A percentile compares a stretch with the other conserved stretches of the same genome.
phyloP scores from a whole-genome alignment of 2,329 filamentous ascomycete species.

The Cordyceps cateniannulata region DNA sequence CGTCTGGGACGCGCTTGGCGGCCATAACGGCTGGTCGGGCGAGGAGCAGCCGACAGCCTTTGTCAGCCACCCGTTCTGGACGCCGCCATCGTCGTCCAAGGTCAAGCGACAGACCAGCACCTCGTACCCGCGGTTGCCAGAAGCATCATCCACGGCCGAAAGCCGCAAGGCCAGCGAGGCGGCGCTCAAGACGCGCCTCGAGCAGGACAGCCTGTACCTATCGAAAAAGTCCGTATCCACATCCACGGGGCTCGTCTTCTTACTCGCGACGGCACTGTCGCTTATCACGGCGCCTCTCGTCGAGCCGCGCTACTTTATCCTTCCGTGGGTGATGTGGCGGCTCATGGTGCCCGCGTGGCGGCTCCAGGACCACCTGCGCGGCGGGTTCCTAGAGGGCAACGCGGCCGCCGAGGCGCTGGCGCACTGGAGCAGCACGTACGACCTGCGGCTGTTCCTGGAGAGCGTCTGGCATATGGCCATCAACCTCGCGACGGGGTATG shows the following conservation, averaged over 20 bases:
- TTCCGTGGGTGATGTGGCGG: slow-evolving; percentile 92
- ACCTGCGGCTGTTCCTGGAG: slow-evolving; percentile 51
- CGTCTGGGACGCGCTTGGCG: slow-evolving; percentile 57
- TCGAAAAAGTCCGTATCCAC: slow-evolving; percentile 31
- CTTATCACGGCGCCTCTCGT: slow-evolving; percentile 86
- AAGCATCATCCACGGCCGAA: neutral
- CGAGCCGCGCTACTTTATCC: slow-evolving; percentile 91
- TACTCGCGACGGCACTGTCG: slow-evolving; percentile 68
- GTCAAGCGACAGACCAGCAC: neutral
- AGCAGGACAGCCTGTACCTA: slow-evolving; percentile 21
- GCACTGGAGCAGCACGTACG: slow-evolving; percentile 21
- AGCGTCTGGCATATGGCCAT: slow-evolving; percentile 62
- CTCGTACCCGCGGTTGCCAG: slow-evolving; percentile 10
- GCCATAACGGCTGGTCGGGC: slow-evolving; percentile 23
- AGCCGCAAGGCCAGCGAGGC: neutral
- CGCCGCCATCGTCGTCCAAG: slow-evolving; percentile 1
- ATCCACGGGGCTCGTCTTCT: slow-evolving; percentile 49
- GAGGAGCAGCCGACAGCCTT: slow-evolving; percentile 16
- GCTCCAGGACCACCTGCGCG: neutral
- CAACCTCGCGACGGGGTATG: slow-evolving; percentile 60
- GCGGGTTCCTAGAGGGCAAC: slow-evolving; percentile 2
- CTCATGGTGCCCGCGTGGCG: slow-evolving; percentile 60
- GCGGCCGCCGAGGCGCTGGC: neutral
- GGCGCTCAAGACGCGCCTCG: slow-evolving; percentile 18
- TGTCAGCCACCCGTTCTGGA: slow-evolving; percentile 24